phyloP scores from a whole-genome alignment of 805 yeast genomes.

The Zygosaccharomyces kombuchaensis region DNA sequence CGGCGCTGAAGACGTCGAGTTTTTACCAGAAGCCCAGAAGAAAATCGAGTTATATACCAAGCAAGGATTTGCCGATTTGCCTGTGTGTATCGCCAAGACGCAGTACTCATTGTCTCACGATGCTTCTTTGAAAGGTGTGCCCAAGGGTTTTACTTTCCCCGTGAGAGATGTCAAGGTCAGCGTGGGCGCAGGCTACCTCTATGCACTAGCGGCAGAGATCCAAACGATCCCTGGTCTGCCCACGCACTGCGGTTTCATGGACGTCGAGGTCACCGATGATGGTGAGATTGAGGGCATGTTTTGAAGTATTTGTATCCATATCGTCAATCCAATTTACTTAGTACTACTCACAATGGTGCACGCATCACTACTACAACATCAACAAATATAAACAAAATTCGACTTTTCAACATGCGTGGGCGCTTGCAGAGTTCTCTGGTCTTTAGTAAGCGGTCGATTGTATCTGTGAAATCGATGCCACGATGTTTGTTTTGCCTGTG shows the following conservation, averaged over 20 bases:
- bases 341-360: constrained; percentile 18
- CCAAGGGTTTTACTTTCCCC: constrained; percentile 74
- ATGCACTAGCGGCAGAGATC: constrained; percentile 81
- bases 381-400: no score
- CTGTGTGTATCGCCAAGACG: constrained; percentile 82
- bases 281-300: constrained; percentile 82
- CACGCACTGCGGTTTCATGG: constrained; percentile 82
- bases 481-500: constrained; percentile 43
- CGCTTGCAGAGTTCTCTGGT: constrained; percentile 9
- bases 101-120: constrained; percentile 83
- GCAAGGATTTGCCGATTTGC: constrained; percentile 74
- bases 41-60: constrained; percentile 63
- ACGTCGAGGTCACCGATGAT: constrained; percentile 73
- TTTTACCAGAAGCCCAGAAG: constrained; percentile 62
- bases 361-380: no score
- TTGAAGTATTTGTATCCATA: constrained; percentile 28
- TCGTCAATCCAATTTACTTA: background rate
- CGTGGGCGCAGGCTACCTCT: constrained; percentile 80
- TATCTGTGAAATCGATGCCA: constrained; percentile 63
- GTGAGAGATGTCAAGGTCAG: constrained; percentile 75
- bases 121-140: constrained; percentile 78
- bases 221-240: constrained; percentile 86
- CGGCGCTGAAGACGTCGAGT: constrained; percentile 70
- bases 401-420: no score
- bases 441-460: constrained; percentile 41